Evolutionary conservation across 2,329 filamentous ascomycete genomes (phyloP), one percentile per base, ranked within the genome.

Genomic region (Neonectria coccinea): DNA sequence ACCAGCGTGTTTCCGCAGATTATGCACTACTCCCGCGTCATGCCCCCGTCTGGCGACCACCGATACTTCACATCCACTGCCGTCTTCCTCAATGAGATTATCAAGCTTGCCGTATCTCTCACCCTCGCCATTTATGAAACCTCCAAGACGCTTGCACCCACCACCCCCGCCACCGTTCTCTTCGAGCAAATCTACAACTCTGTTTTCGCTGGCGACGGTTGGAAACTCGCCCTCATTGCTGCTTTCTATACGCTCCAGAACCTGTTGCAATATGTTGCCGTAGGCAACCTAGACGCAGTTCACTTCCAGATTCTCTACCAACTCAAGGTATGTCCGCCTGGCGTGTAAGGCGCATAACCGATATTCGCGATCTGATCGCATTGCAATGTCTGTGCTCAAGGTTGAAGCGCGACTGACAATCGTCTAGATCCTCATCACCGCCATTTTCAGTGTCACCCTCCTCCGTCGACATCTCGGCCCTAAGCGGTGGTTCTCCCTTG

Each of bases 221-320:
- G 95, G 95, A 97, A 97, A 79, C 82, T 99, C 68, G 93, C 93
- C 9, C 89, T 98, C 45, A 96, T 95, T 0, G 96, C 95, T 4
- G 86, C 89, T 5, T 84, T 98, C 2, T 98, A 97, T 77, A 97
- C 95, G 0, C 78, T 97, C 29, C 93, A 97, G 74, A 98, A 97
- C 75, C 92, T 92, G n/a, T 82, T 98, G 58, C 93, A 97, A 78
- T 99, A 97, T 75, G 87, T 97, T 56, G 95, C 93, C 1, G 89
- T 97, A 11, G 93, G 92, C 66, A 97, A 98, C 71, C 79, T 98
- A 72, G 93, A 97, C 74, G 92, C 95, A 0, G 93, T 96, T 5
- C 94, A 95, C 58, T 98, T 97, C 76, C 94, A 97, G 79, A 90
- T 97, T 64, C 88, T 96, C 27, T 97, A 96, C 77, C 95, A 99